phyloP scores from a whole-genome alignment of 257 asterid species.

The Lavandula angustifolia region DNA sequence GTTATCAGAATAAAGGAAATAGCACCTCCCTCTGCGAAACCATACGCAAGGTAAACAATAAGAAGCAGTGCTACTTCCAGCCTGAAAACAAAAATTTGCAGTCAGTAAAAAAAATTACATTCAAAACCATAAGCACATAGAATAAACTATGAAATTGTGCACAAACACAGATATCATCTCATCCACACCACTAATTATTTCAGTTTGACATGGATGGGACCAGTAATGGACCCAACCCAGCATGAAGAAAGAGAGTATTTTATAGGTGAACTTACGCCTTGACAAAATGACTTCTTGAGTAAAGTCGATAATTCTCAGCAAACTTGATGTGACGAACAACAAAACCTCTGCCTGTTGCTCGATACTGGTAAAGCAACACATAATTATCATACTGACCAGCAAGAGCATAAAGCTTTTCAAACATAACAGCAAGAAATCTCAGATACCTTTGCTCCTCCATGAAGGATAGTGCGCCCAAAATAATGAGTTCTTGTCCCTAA shows the following conservation, averaged over 20 bases:
- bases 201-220: not conserved
- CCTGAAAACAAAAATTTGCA: conserved; percentile 50
- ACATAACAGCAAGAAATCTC: conserved; percentile 13
- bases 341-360: conserved; percentile 98
- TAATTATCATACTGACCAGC: conserved; percentile 31
- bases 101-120: conserved; percentile 5
- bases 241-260: not conserved
- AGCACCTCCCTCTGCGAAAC: conserved; percentile 65
- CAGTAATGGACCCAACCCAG: not conserved
- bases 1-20: conserved; percentile 70
- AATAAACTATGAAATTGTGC: conserved; percentile 12
- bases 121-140: conserved; percentile 13
- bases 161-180: conserved; percentile 2
- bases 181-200: conserved; percentile 9
- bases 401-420: conserved; percentile 12
- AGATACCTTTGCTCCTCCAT: conserved; percentile 98
- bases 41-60: conserved; percentile 87
- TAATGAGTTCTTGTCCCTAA: conserved; percentile 94
- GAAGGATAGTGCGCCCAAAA: conserved; percentile 97
- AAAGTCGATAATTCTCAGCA: conserved; percentile 94
- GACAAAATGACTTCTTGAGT: conserved; percentile 96
- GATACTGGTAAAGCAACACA: conserved; percentile 57
- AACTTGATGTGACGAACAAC: conserved; percentile 95
- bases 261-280: conserved; percentile 67
- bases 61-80: conserved; percentile 93